Evolutionary conservation across 2,329 filamentous ascomycete genomes (phyloP), one percentile per base, ranked within the genome.

Genomic region (Incumbomyces delicatus): DNA sequence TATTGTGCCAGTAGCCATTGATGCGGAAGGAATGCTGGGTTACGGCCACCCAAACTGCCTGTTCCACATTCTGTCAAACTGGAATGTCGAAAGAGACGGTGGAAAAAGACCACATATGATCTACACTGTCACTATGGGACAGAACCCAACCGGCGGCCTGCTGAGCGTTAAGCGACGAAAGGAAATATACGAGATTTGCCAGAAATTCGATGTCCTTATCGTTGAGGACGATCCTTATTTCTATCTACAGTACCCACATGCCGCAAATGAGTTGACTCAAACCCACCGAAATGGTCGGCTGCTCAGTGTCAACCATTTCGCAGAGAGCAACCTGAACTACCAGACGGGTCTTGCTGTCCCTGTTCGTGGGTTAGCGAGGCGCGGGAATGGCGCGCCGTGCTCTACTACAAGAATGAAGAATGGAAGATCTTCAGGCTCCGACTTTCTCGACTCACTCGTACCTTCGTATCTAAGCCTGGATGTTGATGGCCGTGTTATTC

Each of bases 191-290:
- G 77, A 75, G 14, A 63, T 95, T 12, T 92, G 85, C 66, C 80
- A 80, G 62, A 77, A 83, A 61, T 94, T 87, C 67, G 88, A 95
- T 63, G 77, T 95, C 52, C 77, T 95, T 58, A 95, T 95, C 54
- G 69, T 94, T 51, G 90, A 96, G 65, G 90, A 96, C 58, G 89
- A 95, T 52, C 90, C 90, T 5, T 95, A 95, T 69, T 95, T 87
- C 86, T 90, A 92, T 63, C 73, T 96, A 7, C 90, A 95, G 63
- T 95, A 79, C 64, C 87, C 87, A 0, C 42, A 45, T 16, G 85
- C 85, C 1, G 81, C 85, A 0, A 76, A 70, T 30, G 55, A 68
- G 7, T 61, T 69, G 44, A 59, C 65, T 17, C 54, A 60, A 5
- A 55, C 58, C 32, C 54, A 60, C 14, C 22, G 44, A 10, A 20